Percentiles rank a stretch among this genome's conserved stretches.
Conservation (phyloP, 768 basidiomycete genomes). For the Coprinopsis sp. region DNA sequence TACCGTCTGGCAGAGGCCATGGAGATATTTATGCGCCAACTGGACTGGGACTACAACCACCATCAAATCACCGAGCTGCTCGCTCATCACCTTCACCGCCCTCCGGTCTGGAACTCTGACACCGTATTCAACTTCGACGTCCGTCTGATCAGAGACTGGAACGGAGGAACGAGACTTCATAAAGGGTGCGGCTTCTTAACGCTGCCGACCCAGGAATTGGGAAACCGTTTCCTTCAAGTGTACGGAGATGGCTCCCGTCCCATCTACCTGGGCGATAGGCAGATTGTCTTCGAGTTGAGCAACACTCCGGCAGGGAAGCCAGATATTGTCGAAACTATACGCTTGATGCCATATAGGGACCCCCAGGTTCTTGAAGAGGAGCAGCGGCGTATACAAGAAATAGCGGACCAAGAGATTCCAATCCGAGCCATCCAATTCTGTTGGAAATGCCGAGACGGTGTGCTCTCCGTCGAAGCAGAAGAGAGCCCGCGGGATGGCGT, state of each 20-base stretch:
- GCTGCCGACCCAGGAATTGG: slow-evolving; percentile 38
- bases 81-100: slow-evolving; percentile 42
- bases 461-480: slow-evolving; percentile 49
- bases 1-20: slow-evolving; percentile 20
- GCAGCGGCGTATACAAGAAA: slow-evolving; percentile 24
- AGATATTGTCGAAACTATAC: slow-evolving; percentile 36
- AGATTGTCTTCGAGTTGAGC: too few relatives aligned
- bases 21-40: slow-evolving; percentile 38
- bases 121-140: slow-evolving; percentile 51
- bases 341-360: slow-evolving; percentile 36
- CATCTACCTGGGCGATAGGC: slow-evolving; percentile 27
- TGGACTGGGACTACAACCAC: slow-evolving; percentile 26
- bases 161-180: slow-evolving; percentile 24
- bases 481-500: slow-evolving; percentile 14
- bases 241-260: slow-evolving; percentile 25
- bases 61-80: slow-evolving; percentile 31
- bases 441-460: slow-evolving; percentile 56
- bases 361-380: slow-evolving; percentile 31
- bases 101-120: slow-evolving; percentile 19
- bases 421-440: slow-evolving; percentile 50
- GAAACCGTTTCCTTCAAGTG: slow-evolving; percentile 36
- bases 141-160: slow-evolving; percentile 38
- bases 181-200: slow-evolving; percentile 44
- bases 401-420: slow-evolving; percentile 23
- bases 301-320: slow-evolving; percentile 29